Conservation (phyloP, 2,329 filamentous ascomycete species). For the Ophiocordyceps polyrhachis-furcata region DNA sequence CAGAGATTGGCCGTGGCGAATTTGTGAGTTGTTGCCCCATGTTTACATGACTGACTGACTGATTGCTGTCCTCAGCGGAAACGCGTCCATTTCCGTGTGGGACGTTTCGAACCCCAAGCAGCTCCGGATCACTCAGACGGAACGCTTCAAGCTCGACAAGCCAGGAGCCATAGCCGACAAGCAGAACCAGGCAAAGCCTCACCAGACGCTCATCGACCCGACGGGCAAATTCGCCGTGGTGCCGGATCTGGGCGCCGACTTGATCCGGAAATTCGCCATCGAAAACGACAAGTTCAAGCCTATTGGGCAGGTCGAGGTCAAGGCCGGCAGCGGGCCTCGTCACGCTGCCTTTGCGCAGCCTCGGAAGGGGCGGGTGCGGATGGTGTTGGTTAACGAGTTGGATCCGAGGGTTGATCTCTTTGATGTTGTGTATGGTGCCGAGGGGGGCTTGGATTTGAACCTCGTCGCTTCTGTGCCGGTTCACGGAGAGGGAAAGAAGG, state of each 20-base stretch:
- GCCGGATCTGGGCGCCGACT: constrained; percentile 47
- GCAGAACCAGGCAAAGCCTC: constrained; percentile 42
- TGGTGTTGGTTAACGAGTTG: constrained; percentile 45
- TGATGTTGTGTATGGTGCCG: constrained; percentile 28
- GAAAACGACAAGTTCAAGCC: constrained; percentile 22
- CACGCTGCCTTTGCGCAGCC: constrained; percentile 39
- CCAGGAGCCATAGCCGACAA: constrained; percentile 22
- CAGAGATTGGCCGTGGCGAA: constrained; percentile 22
- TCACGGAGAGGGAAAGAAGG: constrained; percentile 23
- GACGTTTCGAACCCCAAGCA: constrained; percentile 19
- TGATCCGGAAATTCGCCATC: constrained; percentile 33
- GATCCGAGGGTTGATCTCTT: constrained; percentile 37
- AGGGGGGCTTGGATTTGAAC: constrained; percentile 20
- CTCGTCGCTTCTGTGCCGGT: constrained; percentile 28
- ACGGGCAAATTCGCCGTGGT: constrained; percentile 42
- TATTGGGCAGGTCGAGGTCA: constrained; percentile 20
- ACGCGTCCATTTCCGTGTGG: constrained; percentile 25
- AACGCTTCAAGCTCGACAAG: constrained; percentile 19
- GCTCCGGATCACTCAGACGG: constrained; percentile 17
- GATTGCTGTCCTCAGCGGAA: constrained; percentile 10
- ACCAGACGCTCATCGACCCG: constrained; percentile 47
- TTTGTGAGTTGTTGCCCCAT: constrained; percentile 19
- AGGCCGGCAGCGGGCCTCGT: constrained; percentile 41
- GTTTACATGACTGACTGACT: too few species aligned
- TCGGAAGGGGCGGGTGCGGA: constrained; percentile 23